Base-by-base conservation (phyloP, 2,329 filamentous ascomycete species). In the Amylocarpus encephaloides region DNA sequence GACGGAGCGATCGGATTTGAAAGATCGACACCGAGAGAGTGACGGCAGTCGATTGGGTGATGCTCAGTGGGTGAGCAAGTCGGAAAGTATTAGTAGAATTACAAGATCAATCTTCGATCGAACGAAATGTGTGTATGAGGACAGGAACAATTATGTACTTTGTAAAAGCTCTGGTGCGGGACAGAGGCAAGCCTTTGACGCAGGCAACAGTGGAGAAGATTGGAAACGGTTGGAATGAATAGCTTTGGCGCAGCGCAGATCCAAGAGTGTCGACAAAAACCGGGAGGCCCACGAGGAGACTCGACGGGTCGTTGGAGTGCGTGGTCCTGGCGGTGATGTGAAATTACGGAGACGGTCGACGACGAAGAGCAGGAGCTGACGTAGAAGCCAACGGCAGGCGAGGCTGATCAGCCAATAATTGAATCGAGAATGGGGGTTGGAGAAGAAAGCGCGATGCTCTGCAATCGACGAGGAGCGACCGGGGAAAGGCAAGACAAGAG, bases 31-130 rank as follows among this genome's bases (percentile, higher is more conserved):
- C 55, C 53, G 54, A 61, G 58, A 55, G 56, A 62, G 45, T 54
- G 58, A 56, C 52, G 55, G 56, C 49, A 50, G 53, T 58, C 56
- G 58, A 57, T 40, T 47, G 48, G 53, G 48, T 34, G 50, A 50
- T 33, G 49, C 55, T 56, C 54, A 51, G n/a, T 36, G 45, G 29
- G 41, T 42, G 51, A 51, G 51, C 22, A 47, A 42, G 41, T 50
- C 41, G 58, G 52, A 61, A 57, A 41, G 51, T 59, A 62, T 64
- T 62, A 62, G 48, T 53, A 55, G 54, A 62, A 65, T 61, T 64
- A 65, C 55, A 52, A 48, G 56, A 59, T 52, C 55, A 55, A 56
- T 34, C 30, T 48, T 39, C 50, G 44, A 53, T 52, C 58, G 55
- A 61, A 56, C 61, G 54, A 53, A 46, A 50, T 51, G 59, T 59